Base-by-base conservation (phyloP, 1,139 yeast genomes). In the Pichia sp. region DNA sequence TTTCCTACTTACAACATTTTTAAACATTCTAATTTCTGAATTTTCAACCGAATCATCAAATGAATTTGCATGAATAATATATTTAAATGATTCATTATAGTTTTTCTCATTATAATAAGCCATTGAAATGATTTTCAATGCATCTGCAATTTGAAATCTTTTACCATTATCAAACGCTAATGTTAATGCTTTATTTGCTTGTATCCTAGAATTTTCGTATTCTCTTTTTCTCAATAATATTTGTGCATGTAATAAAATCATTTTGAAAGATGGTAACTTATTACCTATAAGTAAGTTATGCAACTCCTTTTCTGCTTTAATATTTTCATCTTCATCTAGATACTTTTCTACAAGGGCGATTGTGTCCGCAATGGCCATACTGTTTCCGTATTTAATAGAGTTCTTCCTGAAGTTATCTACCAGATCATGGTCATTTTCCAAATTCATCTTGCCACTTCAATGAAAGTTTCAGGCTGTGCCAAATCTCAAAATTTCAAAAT, bases 111-210 rank as follows among this genome's bases (percentile, higher is more conserved):
- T 44, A 61, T 73, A 80, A 55, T 70, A 70, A 27, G 77, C 69
- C 53, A 82, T 67, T 11, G 81, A 87, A 51, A 83, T 70, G 43
- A 87, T 73, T 62, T 82, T 80, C 60, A 84, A 78, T 29, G 84
- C 80, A 33, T 74, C 70, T 0, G 81, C 86, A 42, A 84, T 72
- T n/a, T 76, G 76, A 5, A 71, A 70, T 54, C 83, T 70, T 51
- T 73, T 77, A 0, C 83, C 84, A 46, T 79, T 68, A 7, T 67
- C 68, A 42, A 70, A 67, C 0, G 95, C 90, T 31, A 79, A 62
- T 1, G 69, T 65, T 42, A 81, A 73, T 0, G 95, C 93, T 29
- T 68, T 65, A 11, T 78, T 73, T 25, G 87, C 73, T 56, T 79
- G 82, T 79, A 67, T 47, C 93, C 82, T 41, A 70, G 68, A 36